Evolutionary conservation across 2,329 filamentous ascomycete species (phyloP), one percentile per base, ranked within the genome.

Genomic region (Fusarium virguliforme): DNA sequence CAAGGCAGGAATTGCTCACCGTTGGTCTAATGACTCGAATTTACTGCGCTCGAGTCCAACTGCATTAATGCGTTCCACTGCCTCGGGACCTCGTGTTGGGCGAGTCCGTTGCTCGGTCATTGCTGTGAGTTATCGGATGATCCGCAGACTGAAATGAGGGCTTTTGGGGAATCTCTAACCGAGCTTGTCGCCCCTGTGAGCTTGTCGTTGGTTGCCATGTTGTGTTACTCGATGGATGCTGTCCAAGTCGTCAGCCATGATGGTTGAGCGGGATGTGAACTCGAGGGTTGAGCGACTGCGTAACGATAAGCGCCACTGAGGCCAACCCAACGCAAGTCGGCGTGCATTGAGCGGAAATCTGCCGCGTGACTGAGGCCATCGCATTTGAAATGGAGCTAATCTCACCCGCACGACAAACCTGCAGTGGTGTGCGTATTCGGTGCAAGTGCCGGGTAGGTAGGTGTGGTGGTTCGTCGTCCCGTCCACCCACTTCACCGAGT

Each of bases 51-150:
- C 9, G 38, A 40, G 38, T 40, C n/a, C 38, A 40, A 40, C 38
- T 40, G 38, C 38, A 40, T 40, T 40, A 18, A 40, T 40, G 38
- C 38, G 38, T 40, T 40, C 38, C 38, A 18, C 38, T 40, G 38
- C 38, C 38, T 40, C 38, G 38, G 38, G 38, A 40, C 38, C n/a
- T 40, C 38, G 38, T 40, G 38, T 40, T 40, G 38, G 38, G 18
- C 37, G n/a, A 40, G n/a, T 22, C 38, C n/a, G 8, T 40, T 40
- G n/a, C 15, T 40, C 35, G 35, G 35, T 38, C 35, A 38, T 38
- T n/a, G 10, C 22, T 40, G 38, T 40, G 38, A 40, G 38, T 22
- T 40, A 40, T 40, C 38, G 38, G 38, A 40, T 40, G 38, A 18
- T 9, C 38, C 38, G 38, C 38, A 40, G 38, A 9, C n/a, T 18